These are phyloP conservation scores for Xenoacremonium recifei DNA, from an alignment of 2,329 filamentous ascomycete species.

Conservation along the genomic window DNA sequence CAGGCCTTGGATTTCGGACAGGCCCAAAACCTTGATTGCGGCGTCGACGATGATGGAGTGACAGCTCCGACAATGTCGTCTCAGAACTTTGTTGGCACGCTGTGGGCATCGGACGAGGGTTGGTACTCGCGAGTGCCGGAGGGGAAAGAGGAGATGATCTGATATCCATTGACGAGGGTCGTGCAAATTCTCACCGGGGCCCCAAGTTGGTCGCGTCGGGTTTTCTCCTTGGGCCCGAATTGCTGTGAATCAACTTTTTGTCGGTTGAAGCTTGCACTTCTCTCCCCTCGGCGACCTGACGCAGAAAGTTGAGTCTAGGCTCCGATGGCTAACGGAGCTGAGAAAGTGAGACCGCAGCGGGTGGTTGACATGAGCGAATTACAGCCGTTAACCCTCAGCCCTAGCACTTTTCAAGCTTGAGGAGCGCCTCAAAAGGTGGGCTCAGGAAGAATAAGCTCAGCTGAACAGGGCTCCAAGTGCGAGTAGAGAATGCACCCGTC, in stretches of 20 bases:
- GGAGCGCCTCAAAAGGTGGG: conserved; percentile 9
- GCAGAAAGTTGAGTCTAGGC: background rate
- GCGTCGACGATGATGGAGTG: conserved; percentile 21
- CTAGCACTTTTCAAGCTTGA: too few species aligned
- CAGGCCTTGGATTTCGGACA: background rate
- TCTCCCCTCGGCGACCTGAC: background rate
- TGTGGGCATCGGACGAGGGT: background rate
- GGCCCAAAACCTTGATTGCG: conserved; percentile 8
- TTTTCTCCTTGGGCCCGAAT: too few species aligned
- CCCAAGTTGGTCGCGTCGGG: too few species aligned
- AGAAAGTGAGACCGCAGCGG: conserved; percentile 2
- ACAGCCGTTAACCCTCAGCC: too few species aligned
- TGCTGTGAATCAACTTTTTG: too few species aligned
- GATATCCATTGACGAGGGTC: too few species aligned
- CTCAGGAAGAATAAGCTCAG: conserved; percentile 12
- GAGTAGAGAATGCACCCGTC: background rate
- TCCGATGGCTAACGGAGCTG: conserved; percentile 23
- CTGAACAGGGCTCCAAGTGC: conserved; percentile 15
- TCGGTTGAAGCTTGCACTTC: too few species aligned
- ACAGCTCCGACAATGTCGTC: conserved; percentile 5
- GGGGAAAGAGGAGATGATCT: background rate
- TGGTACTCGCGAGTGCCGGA: background rate
- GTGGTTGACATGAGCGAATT: conserved; percentile 3
- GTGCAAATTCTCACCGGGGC: too few species aligned
- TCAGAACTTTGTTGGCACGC: background rate